A percentile compares a stretch with the other conserved stretches of the same genome.
phyloP scores from a whole-genome alignment of 2,329 filamentous ascomycete species.

The Gnomoniopsis sp. region DNA sequence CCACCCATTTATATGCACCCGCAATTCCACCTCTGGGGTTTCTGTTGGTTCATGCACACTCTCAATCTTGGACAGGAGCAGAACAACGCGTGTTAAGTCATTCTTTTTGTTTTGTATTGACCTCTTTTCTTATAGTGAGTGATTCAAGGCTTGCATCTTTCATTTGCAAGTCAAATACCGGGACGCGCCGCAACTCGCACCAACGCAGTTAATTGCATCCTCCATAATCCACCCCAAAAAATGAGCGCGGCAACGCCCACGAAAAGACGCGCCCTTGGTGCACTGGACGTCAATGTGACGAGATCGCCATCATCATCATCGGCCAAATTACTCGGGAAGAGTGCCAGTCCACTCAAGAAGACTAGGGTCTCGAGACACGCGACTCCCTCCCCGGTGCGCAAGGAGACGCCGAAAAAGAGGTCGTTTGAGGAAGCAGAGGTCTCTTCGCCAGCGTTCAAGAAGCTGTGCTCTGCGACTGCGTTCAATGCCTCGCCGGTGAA shows the following conservation, averaged over 20 bases:
- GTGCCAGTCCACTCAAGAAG: constrained; percentile 14
- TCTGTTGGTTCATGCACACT: neutral
- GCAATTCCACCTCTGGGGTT: neutral
- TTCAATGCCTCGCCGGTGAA: neutral
- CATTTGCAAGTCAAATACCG: neutral
- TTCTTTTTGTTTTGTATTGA: neutral
- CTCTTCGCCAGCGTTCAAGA: constrained; percentile 18
- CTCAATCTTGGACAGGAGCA: neutral
- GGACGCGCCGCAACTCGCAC: neutral
- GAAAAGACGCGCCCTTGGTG: constrained; percentile 47
- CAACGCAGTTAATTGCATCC: no score
- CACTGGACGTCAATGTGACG: constrained; percentile 41
- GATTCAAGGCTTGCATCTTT: neutral
- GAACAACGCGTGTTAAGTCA: constrained; percentile 12
- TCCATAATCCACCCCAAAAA: neutral
- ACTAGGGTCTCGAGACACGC: constrained; percentile 9
- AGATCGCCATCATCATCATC: constrained; percentile 27
- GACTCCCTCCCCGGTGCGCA: constrained; percentile 11
- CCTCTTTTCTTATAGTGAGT: no score
- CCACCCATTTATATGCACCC: neutral
- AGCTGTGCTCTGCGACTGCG: constrained; percentile 21
- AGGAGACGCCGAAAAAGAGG: constrained; percentile 15
- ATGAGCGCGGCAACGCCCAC: constrained; percentile 32
- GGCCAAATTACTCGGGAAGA: constrained; percentile 5
- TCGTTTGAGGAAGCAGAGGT: neutral